A percentile compares a stretch with the other conserved stretches of the same genome.
phyloP scores from a whole-genome alignment of 371 early-diverging fungal species.

The Apophysomyces sp. region DNA sequence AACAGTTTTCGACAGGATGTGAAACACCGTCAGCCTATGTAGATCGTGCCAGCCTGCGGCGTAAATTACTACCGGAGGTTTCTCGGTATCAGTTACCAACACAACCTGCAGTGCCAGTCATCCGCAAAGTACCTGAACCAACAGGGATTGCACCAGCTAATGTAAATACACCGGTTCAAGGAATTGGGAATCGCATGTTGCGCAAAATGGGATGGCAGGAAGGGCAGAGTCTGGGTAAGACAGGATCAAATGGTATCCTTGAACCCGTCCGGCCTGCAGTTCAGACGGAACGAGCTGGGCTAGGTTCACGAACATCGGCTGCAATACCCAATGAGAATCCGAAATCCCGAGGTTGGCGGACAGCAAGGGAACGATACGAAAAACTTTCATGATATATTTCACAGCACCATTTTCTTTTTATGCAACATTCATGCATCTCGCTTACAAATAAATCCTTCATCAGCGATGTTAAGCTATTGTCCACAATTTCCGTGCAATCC shows the following conservation, averaged over 20 bases:
- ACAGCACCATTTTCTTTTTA: background rate
- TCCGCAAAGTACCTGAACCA: background rate
- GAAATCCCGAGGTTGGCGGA: conserved; percentile 13
- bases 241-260: conserved; percentile 24
- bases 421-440: background rate
- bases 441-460: too few species aligned
- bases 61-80: background rate
- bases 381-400: background rate
- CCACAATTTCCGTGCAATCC: too few species aligned
- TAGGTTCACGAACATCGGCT: conserved; percentile 13
- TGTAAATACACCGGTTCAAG: conserved; percentile 16
- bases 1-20: background rate
- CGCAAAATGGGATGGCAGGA: conserved; percentile 46
- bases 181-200: conserved; percentile 30
- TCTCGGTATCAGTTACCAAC: background rate
- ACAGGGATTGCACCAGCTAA: conserved; percentile 1
- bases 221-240: conserved; percentile 39
- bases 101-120: background rate
- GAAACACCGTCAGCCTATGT: background rate
- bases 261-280: conserved; percentile 21
- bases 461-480: too few species aligned
- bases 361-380: background rate
- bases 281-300: conserved; percentile 14
- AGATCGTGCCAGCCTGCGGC: background rate
- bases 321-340: background rate